Conservation (phyloP, 73 alveolate genomes). For the Uronychia setigera region DNA sequence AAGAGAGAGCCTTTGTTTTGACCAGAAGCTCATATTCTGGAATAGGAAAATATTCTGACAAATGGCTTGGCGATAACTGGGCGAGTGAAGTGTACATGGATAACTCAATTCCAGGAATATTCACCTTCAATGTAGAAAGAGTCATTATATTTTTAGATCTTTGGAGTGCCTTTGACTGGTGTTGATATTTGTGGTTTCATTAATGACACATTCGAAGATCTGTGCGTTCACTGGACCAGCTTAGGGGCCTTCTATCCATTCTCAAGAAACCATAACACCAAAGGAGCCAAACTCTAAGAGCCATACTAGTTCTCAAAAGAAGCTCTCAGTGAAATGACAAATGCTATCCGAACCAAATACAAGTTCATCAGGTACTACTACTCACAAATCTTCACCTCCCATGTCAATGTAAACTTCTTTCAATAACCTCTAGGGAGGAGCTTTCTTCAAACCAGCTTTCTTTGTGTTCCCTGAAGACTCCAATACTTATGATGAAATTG, state of each 20-base stretch:
- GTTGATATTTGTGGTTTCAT: slow-evolving; percentile 99
- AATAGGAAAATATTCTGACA: slow-evolving; percentile 93
- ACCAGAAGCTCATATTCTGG: slow-evolving; percentile 96
- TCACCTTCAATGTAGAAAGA: slow-evolving; percentile 39
- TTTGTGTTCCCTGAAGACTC: slow-evolving; percentile 66
- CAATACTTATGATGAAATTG: slow-evolving; percentile 20
- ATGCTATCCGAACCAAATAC: slow-evolving; percentile 80
- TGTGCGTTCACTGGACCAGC: slow-evolving; percentile 97
- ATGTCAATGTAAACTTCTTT: neutral
- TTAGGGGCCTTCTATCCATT: slow-evolving; percentile 98
- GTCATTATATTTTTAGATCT: slow-evolving; percentile 39
- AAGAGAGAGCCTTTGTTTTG: slow-evolving; percentile 84
- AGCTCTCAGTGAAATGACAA: slow-evolving; percentile 3
- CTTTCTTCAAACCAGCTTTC: slow-evolving; percentile 65
- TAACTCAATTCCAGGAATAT: slow-evolving; percentile 72
- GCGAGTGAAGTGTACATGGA: slow-evolving; percentile 78
- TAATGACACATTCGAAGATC: slow-evolving; percentile 88
- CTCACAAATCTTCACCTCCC: slow-evolving; percentile 55
- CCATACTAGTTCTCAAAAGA: slow-evolving; percentile 62
- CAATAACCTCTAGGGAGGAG: slow-evolving; percentile 37
- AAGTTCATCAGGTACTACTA: slow-evolving; percentile 85
- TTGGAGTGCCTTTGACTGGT: slow-evolving; percentile 97
- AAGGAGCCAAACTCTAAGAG: slow-evolving; percentile 77
- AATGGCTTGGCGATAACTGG: slow-evolving; percentile 98
- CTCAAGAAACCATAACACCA: slow-evolving; percentile 96